A percentile compares a stretch with the other conserved stretches of the same genome.
phyloP scores from a whole-genome alignment of 257 asterid species.

The Thymus mandschuricus region DNA sequence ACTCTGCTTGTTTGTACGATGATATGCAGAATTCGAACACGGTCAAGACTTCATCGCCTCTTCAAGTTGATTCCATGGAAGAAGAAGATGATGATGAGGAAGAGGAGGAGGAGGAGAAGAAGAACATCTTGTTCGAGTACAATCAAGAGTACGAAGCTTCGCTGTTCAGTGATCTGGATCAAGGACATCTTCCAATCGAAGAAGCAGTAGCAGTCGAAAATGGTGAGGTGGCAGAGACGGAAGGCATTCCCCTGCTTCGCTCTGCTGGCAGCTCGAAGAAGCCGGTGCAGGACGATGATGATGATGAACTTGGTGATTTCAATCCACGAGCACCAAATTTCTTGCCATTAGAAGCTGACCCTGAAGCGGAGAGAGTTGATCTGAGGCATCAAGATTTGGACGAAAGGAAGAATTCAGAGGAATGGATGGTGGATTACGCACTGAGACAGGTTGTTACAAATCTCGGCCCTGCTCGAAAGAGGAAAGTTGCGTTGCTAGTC shows the following conservation, averaged over 20 bases:
- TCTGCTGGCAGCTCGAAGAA: conserved; percentile 38
- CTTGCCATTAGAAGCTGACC: conserved; percentile 59
- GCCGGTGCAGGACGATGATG: conserved; percentile 23
- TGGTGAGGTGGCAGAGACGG: conserved; percentile 20
- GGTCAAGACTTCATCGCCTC: neutral
- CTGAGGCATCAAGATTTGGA: conserved; percentile 79
- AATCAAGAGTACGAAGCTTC: conserved; percentile 18
- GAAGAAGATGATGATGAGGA: neutral
- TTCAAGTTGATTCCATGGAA: conserved; percentile 12
- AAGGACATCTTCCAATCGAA: neutral
- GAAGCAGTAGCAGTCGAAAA: conserved; percentile 5
- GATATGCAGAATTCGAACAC: conserved; percentile 17
- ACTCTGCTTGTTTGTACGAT: conserved; percentile 4
- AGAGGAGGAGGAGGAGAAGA: neutral
- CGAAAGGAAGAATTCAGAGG: conserved; percentile 71
- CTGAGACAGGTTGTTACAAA: conserved; percentile 73
- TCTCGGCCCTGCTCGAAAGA: conserved; percentile 80
- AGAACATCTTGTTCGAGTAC: conserved; percentile 12
- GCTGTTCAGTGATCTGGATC: neutral
- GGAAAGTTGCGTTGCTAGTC: conserved; percentile 75
- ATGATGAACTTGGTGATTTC: conserved; percentile 50
- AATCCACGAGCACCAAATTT: conserved; percentile 82
- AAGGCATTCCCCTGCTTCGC: conserved; percentile 25
- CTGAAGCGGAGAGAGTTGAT: conserved; percentile 75
- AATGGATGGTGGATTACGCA: conserved; percentile 91